Evolutionary conservation across 2,329 filamentous ascomycete species (phyloP).

Genomic region (Volutella citrinella): DNA sequence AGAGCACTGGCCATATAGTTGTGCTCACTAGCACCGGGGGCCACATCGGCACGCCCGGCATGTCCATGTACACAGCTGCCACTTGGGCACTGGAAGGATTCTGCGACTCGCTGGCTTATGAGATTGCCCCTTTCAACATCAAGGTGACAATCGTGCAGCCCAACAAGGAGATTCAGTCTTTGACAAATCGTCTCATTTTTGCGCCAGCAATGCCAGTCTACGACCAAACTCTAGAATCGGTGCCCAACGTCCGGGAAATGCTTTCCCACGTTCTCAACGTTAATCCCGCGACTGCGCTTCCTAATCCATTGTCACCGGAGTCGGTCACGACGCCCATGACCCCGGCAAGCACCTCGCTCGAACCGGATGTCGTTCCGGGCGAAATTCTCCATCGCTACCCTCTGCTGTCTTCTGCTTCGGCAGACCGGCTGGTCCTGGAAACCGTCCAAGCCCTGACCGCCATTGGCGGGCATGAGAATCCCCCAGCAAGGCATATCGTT

Average conservation of each 20-base stretch:
- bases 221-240: conserved; percentile 44
- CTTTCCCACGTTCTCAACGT: conserved; percentile 75
- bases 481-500: conserved; percentile 89
- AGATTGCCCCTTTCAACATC: conserved; percentile 95
- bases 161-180: conserved; percentile 83
- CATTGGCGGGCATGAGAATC: conserved; percentile 94
- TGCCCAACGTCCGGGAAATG: conserved; percentile 80
- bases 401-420: conserved; percentile 63
- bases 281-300: conserved; percentile 62
- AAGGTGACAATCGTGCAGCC: conserved; percentile 95
- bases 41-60: conserved; percentile 87
- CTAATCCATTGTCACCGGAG: conserved; percentile 23
- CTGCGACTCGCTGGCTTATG: conserved; percentile 92
- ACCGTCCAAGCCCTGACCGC: conserved; percentile 88
- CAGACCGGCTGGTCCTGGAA: conserved; percentile 76
- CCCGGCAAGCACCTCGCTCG: conserved; percentile 28
- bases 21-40: conserved; percentile 86
- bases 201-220: conserved; percentile 69
- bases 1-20: conserved; percentile 85
- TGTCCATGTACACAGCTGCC: conserved; percentile 87
- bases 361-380: conserved; percentile 32
- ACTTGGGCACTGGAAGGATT: conserved; percentile 96
- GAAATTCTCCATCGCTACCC: conserved; percentile 69
- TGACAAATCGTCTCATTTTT: conserved; percentile 84
- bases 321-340: conserved; percentile 28